Evolutionary conservation across 345 rosid species (phyloP), one percentile per base, ranked within the genome.

Genomic region (Camelina laxa): DNA sequence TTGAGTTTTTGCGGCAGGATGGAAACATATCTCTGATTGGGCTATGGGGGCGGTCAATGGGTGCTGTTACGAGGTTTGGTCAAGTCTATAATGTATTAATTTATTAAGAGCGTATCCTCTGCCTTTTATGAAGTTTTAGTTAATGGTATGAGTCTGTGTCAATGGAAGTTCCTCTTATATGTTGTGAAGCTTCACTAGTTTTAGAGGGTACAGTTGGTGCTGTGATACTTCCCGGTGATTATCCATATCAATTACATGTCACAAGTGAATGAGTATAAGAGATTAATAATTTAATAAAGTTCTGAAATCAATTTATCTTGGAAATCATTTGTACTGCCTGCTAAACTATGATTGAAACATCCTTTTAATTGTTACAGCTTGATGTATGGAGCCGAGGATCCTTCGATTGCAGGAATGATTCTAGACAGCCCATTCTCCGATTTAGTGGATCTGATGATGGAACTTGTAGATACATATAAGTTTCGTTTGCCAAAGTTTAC

Each of bases 41-140:
- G 57, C 83, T 93, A 73, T 93, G 98, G 97, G 98, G 98, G 54
- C 96, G 93, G 53, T 91, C 98, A 74, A 91, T 93, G 98, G 98
- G 97, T 58, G 91, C 98, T 59, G 97, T 89, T 62, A 88, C 98
- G 60, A 91, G 97, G 98, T 91, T 68, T 19, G 72, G 39, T 70
- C 45, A 76, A 33, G 65, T 41, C 56, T 67, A 68, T 79, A 39
- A 19, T 15, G 35, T 65, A 5, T 35, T 22, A 35, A 11, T 42
- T 16, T 41, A 33, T 10, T 50, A 12, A 66, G 67, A 74, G 36
- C 9, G 13, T 38, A 19, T 57, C 49, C 47, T 14, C 78, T 12
- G 19, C 21, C 14, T 24, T 49, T 16, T 54, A 48, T 74, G 13
- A 66, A 57, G 22, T 22, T 24, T 74, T 9, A 2, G 42, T 47